These are phyloP conservation scores for Hebeloma cylindrosporum DNA, from an alignment of 768 basidiomycete genomes.

Conservation along the genomic window DNA sequence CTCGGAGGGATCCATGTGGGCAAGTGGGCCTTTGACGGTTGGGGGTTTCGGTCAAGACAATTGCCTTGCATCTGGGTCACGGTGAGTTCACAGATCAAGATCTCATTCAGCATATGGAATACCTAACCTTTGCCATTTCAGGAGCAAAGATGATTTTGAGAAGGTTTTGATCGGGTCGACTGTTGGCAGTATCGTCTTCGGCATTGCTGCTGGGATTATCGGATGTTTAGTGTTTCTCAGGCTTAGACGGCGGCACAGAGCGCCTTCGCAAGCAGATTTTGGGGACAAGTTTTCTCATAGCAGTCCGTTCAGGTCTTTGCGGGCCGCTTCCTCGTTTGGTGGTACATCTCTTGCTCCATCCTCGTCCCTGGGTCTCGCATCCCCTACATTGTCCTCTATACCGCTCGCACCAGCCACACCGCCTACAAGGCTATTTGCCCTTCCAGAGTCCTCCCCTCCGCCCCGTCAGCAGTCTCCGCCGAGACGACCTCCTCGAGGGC, in stretches of 20 bases:
- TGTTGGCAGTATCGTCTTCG: constrained; percentile 18
- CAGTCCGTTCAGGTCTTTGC: constrained; percentile 11
- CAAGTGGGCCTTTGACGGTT: constrained; percentile 49
- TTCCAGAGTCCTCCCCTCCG: constrained; percentile 9
- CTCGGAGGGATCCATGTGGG: constrained; percentile 46
- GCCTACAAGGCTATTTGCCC: constrained; percentile 5
- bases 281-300: constrained; percentile 13
- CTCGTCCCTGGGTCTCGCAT: background rate
- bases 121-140: constrained; percentile 4
- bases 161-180: constrained; percentile 15
- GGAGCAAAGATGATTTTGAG: constrained; percentile 12
- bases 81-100: background rate
- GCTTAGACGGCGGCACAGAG: constrained; percentile 6
- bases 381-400: constrained; percentile 9
- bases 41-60: constrained; percentile 37
- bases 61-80: constrained; percentile 38
- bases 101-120: too few species aligned
- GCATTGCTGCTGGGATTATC: constrained; percentile 14
- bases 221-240: constrained; percentile 12
- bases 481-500: background rate
- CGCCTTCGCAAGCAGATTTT: constrained; percentile 17
- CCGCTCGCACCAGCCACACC: constrained; percentile 10
- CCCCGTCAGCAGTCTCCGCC: constrained; percentile 10
- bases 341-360: constrained; percentile 11
- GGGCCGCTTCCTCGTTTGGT: constrained; percentile 7